A percentile compares a stretch with the other conserved stretches of the same genome.
phyloP scores from a whole-genome alignment of 441 rosid species.

The Rhodomyrtus psidioides region DNA sequence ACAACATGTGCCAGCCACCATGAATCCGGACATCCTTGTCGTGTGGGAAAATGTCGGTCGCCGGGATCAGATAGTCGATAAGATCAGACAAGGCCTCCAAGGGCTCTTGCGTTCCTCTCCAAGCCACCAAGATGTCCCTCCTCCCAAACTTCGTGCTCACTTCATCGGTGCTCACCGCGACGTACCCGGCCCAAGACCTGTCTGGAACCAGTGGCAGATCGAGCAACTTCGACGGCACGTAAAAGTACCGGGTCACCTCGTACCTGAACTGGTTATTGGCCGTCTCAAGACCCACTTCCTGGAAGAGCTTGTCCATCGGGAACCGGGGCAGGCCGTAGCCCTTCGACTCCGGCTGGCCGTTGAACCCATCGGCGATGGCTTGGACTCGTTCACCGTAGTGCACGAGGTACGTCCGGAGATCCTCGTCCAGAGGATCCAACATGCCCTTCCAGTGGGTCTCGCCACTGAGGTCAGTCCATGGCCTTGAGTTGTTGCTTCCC shows the following conservation, averaged over 20 bases:
- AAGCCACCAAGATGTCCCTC: not conserved
- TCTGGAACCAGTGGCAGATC: not conserved
- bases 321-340: too few relatives aligned
- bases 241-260: constrained; percentile 26
- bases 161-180: not conserved
- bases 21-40: not conserved
- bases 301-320: constrained; percentile 9
- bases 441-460: too few relatives aligned
- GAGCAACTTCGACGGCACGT: not conserved
- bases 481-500: not conserved
- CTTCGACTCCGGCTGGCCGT: too few relatives aligned
- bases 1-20: not conserved
- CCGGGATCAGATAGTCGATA: not conserved
- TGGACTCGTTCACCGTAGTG: too few relatives aligned
- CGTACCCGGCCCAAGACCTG: not conserved
- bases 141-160: not conserved
- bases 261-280: constrained; percentile 12
- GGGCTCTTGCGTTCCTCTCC: not conserved
- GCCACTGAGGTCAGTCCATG: not conserved
- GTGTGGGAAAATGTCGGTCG: not conserved
- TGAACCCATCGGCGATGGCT: too few relatives aligned
- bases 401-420: too few relatives aligned
- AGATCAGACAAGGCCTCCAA: not conserved
- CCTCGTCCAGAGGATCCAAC: too few relatives aligned
- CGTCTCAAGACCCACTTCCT: constrained; percentile 21